These are phyloP conservation scores for Cyberlindnera euphorbiiphila DNA, from an alignment of 805 yeast species.

Conservation along the genomic window DNA sequence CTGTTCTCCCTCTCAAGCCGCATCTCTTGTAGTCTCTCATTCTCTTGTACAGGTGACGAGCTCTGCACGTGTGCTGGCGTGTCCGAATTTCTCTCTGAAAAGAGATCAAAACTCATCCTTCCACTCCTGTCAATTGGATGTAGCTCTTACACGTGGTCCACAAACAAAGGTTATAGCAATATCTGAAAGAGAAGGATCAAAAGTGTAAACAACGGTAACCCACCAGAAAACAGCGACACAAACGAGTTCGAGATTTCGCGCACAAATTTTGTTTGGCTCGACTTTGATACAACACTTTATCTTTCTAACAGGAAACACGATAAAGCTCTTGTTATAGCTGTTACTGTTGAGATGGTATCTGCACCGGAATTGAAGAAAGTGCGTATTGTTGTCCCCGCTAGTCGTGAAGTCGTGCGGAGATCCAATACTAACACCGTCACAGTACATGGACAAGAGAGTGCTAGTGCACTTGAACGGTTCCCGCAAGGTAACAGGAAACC, in stretches of 20 bases:
- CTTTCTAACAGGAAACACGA: no score
- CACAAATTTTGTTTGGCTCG: no score
- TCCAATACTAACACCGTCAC: slow-evolving; percentile 7
- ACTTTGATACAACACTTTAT: no score
- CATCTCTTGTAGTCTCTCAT: slow-evolving; percentile 11
- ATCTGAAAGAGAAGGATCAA: background rate
- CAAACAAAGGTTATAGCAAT: no score
- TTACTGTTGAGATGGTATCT: no score
- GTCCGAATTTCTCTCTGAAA: slow-evolving; percentile 15
- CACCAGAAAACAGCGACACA: no score
- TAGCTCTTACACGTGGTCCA: no score
- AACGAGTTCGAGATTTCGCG: slow-evolving; percentile 6
- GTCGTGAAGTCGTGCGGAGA: background rate
- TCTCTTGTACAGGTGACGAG: slow-evolving; percentile 23
- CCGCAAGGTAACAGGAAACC: slow-evolving; percentile 71
- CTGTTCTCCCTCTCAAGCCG: slow-evolving; percentile 16
- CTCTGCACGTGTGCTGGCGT: background rate
- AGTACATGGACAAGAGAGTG: slow-evolving; percentile 78
- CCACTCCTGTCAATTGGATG: no score
- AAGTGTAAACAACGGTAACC: slow-evolving; percentile 5
- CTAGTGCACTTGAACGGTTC: slow-evolving; percentile 74
- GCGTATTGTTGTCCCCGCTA: no score
- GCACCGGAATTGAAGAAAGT: slow-evolving; percentile 58
- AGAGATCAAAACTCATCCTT: slow-evolving; percentile 12
- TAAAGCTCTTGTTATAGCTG: no score